A percentile compares a stretch with the other conserved stretches of the same genome.
These are phyloP conservation scores for Pterocarpus santalinus DNA, from an alignment of 306 rosid species.

Conservation along the genomic window DNA sequence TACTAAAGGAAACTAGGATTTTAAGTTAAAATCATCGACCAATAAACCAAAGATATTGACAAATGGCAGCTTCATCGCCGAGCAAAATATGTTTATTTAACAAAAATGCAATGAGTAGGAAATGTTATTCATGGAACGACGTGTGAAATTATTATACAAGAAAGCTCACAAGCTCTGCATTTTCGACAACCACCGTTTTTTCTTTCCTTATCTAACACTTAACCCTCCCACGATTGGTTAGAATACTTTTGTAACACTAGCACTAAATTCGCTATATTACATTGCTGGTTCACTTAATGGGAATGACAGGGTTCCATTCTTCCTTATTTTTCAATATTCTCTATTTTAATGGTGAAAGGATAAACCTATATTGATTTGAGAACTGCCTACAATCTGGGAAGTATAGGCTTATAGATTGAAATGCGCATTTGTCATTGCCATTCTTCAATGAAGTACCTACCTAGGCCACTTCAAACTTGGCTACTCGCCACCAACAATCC, in stretches of 20 bases:
- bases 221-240: no score
- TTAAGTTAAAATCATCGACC: no score
- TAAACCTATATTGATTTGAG: conserved; percentile 45
- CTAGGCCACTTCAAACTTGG: conserved; percentile 14
- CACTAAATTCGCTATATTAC: no score
- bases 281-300: no score
- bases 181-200: no score
- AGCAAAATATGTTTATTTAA: background rate
- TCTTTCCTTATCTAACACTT: no score
- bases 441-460: conserved; percentile 43
- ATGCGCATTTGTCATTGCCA: conserved; percentile 37
- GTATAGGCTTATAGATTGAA: conserved; percentile 41
- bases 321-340: conserved; percentile 37
- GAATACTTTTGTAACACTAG: no score
- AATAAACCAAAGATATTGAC: background rate
- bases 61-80: background rate
- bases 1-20: no score
- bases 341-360: conserved; percentile 42
- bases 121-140: no score
- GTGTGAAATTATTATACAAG: no score
- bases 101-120: background rate
- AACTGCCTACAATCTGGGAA: conserved; percentile 52
- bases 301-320: conserved; percentile 16
- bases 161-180: no score
- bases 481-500: conserved; percentile 38